Base-by-base conservation (phyloP, 2,329 filamentous ascomycete genomes). In the Calonectria honghensis region DNA sequence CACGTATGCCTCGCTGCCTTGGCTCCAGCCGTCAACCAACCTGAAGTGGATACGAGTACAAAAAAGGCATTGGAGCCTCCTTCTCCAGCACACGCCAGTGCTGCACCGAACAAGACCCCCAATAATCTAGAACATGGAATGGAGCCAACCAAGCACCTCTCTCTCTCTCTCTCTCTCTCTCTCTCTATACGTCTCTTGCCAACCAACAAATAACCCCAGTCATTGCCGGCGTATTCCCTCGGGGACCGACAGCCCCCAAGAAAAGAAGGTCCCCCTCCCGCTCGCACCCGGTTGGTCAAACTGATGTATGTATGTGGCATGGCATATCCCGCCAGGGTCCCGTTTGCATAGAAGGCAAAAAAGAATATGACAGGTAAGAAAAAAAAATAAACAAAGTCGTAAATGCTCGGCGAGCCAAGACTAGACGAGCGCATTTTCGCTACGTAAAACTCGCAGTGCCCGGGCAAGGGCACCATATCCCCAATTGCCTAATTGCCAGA, bases 201-300 rank as follows among this genome's bases (percentile, higher is more conserved):
- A 37, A 6, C 37, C 6, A 39, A 37, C 57, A 24, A 27, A 29
- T 37, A 3, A 18, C 35, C 37, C 31, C 18, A 20, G 57, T 18
- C 57, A 63, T 63, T 63, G 57, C 57, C 57, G 57, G 35, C 57
- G 35, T 63, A 63, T 63, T 63, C 35, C 57, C 57, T 16, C 27
- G 27, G 57, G 54, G n/a, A 7, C 6, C 37, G 24, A 41, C 27
- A 63, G 14, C 57, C 57, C 39, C 35, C 27, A 27, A n/a, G 24
- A 6, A 37, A n/a, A 37, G 14, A 31, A 31, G n/a, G 24, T 24
- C 13, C 13, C n/a, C 24, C n/a, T 37, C 37, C 57, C 57, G 18
- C 57, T 39, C 24, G 24, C 14, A 39, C 24, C n/a, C 14, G 37
- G 57, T 63, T 63, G 57, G 57, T 63, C 57, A 6, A 41, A 29